phyloP scores from a whole-genome alignment of 2,329 filamentous ascomycete species.

The Penicillium verrucosum region DNA sequence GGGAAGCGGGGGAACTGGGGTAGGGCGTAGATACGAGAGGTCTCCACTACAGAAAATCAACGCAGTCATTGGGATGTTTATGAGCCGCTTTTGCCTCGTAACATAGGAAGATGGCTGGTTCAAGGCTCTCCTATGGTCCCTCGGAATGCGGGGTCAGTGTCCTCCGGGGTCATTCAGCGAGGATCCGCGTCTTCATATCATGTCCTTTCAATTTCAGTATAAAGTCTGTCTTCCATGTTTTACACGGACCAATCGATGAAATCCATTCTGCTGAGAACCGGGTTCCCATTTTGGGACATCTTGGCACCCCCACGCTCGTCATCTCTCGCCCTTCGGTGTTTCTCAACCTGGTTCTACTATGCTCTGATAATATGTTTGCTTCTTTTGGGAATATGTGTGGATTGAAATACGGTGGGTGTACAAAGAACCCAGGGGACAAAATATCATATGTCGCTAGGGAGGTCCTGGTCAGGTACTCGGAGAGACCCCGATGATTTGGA shows the following conservation, averaged over 20 bases:
- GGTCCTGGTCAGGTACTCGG: neutral
- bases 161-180: neutral
- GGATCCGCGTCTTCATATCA: neutral
- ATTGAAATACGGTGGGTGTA: neutral
- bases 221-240: neutral
- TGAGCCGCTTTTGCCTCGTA: neutral
- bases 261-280: neutral
- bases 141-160: neutral
- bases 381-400: neutral
- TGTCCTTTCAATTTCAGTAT: neutral
- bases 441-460: neutral
- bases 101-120: neutral
- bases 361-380: neutral
- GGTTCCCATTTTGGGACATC: neutral
- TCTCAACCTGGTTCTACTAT: neutral
- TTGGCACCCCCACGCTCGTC: constrained; percentile 2
- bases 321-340: neutral
- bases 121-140: neutral
- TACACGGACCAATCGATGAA: neutral
- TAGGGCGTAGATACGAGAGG: constrained; percentile 13
- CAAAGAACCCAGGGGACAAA: neutral
- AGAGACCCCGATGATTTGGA: neutral
- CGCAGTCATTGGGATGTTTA: neutral
- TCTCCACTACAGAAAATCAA: neutral
- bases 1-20: constrained; percentile 17